Conservation (phyloP, 2,329 filamentous ascomycete species). For the Stemphylium beticola region DNA sequence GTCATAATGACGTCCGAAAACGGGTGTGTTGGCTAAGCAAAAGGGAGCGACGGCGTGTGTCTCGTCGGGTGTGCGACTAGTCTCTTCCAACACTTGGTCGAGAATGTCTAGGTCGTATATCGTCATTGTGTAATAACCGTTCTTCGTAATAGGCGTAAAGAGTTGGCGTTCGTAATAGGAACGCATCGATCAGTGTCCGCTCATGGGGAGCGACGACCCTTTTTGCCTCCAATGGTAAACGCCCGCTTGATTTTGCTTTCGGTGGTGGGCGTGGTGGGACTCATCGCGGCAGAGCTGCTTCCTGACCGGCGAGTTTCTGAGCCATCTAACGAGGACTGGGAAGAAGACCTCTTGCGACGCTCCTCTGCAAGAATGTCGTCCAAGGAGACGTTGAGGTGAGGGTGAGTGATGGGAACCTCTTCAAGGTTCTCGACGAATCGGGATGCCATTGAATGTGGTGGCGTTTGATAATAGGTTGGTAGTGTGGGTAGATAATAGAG, state of each 20-base stretch:
- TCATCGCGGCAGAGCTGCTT: conserved; percentile 21
- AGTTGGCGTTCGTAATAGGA: neutral
- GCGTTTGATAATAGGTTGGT: neutral
- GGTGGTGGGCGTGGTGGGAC: conserved; percentile 26
- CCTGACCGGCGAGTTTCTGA: conserved; percentile 34
- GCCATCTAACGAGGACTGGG: conserved; percentile 35
- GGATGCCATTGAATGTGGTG: conserved; percentile 36
- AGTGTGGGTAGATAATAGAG: neutral
- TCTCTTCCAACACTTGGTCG: conserved; percentile 44
- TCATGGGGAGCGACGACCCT: conserved; percentile 30
- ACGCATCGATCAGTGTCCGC: neutral
- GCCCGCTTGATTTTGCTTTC: conserved; percentile 37
- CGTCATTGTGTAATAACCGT: conserved; percentile 7
- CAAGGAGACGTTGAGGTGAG: conserved; percentile 49
- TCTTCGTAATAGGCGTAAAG: conserved; percentile 1
- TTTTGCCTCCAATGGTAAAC: conserved; percentile 44
- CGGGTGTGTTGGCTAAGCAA: neutral
- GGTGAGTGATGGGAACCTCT: conserved; percentile 45
- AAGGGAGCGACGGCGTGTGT: neutral
- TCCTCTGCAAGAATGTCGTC: conserved; percentile 50
- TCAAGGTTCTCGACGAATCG: conserved; percentile 50
- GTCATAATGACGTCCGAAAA: conserved; percentile 9
- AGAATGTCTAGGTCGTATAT: conserved; percentile 14
- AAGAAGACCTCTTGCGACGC: conserved; percentile 42
- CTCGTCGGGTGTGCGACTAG: conserved; percentile 1